Conservation (phyloP, 2,329 filamentous ascomycete species). For the Fusarium beomiforme region DNA sequence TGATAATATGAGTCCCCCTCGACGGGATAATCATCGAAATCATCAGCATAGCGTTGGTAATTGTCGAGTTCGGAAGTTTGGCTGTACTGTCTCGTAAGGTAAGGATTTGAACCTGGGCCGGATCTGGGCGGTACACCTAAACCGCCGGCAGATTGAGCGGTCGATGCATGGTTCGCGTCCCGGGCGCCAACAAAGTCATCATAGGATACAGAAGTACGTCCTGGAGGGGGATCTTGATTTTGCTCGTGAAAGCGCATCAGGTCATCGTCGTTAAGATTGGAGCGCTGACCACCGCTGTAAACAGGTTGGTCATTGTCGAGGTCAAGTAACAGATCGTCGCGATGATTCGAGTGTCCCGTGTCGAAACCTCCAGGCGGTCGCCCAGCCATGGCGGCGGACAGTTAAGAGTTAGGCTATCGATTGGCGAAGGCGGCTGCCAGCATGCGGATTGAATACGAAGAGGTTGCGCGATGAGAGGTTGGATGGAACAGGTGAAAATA, state of each 20-base stretch:
- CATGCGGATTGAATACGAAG: constrained; percentile 46
- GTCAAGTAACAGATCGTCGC: constrained; percentile 76
- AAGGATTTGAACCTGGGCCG: constrained; percentile 51
- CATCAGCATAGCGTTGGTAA: constrained; percentile 90
- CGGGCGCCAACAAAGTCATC: constrained; percentile 89
- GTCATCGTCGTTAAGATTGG: constrained; percentile 84
- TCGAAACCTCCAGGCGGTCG: constrained; percentile 60
- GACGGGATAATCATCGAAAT: constrained; percentile 82
- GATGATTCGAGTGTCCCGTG: constrained; percentile 59
- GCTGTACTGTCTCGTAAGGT: constrained; percentile 64
- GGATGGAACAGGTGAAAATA: neutral
- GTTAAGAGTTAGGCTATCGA: constrained; percentile 47
- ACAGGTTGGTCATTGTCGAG: constrained; percentile 75
- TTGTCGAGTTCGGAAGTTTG: constrained; percentile 87
- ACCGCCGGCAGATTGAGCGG: constrained; percentile 52
- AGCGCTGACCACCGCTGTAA: constrained; percentile 80
- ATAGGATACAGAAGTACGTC: constrained; percentile 89
- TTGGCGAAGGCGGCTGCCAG: constrained; percentile 41
- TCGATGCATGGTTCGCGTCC: constrained; percentile 58
- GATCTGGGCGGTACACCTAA: constrained; percentile 36
- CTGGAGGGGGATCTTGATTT: constrained; percentile 68
- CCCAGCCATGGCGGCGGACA: constrained; percentile 68
- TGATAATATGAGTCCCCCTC: constrained; percentile 88
- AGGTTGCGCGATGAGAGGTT: constrained; percentile 9
- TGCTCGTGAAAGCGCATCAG: constrained; percentile 79